Base-by-base conservation (phyloP, 176 grass and related monocot genomes). In the Olyra latifolia region DNA sequence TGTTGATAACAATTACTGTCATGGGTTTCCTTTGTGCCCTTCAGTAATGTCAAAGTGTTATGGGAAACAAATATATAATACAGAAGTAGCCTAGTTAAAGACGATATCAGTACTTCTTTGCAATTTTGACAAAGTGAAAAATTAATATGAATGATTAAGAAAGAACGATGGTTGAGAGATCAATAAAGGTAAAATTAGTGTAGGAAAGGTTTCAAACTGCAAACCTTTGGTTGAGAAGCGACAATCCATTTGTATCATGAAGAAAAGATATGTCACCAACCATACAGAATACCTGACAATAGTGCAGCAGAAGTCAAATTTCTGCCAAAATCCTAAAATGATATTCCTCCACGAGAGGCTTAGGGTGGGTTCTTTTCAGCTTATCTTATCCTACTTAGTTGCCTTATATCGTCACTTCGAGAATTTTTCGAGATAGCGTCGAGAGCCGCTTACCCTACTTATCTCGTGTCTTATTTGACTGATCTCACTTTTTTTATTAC, bases 201-300 rank as follows among this genome's bases (percentile, higher is more conserved):
- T 49, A 55, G 5, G 16, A 29, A 75, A 63, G 56, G 75, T 46
- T 89, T 80, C 30, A 61, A 84, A 80, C 17, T 80, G 35, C 70
- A 73, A 80, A 98, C 95, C 91, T 88, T 91, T 94, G 92, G 71
- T 83, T 98, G 52, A 98, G 89, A 82, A 98, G 82, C 39, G 95
- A 77, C 50, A 98, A 78, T 84, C 92, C 95, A 87, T 98, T 98
- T 84, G 90, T 92, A 82, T 98, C 95, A 80, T 98, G 90, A 85
- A 98, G 95, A 71, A 98, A 98, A 85, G 95, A 98, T 54, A 98
- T 45, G 83, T 98, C 95, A 81, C 95, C 95, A 92, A 98, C 77
- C 86, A 98, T 30, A 72, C 92, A 98, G 52, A 92, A 75, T 52
- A 98, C 90, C 95, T 98, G 72, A 82, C 28, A 71, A 62, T 17